A percentile compares a stretch with the other conserved stretches of the same genome.
These are phyloP conservation scores for Epichloe aotearoae DNA, from an alignment of 2,329 filamentous ascomycete genomes.

Conservation along the genomic window DNA sequence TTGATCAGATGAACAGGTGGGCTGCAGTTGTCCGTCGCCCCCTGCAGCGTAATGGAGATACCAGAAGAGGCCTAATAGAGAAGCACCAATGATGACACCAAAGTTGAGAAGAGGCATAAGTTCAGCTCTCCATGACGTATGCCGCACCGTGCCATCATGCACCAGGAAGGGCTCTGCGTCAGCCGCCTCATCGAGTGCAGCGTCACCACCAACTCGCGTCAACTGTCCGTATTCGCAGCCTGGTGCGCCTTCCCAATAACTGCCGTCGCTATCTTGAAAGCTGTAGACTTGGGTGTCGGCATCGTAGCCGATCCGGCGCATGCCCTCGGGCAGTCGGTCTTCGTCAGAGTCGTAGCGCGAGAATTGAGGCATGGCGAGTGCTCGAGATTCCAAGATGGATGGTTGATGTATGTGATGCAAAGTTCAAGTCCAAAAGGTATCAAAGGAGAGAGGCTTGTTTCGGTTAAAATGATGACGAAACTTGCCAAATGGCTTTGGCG, in stretches of 20 bases:
- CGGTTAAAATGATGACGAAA: too few species aligned
- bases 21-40: conserved; percentile 1
- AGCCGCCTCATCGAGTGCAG: conserved; percentile 12
- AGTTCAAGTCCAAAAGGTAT: too few species aligned
- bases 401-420: too few species aligned
- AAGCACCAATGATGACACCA: conserved; percentile 38
- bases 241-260: conserved; percentile 35
- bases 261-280: conserved; percentile 35
- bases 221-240: conserved; percentile 37
- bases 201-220: conserved; percentile 24
- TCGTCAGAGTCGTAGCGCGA: conserved; percentile 33
- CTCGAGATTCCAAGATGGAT: too few species aligned
- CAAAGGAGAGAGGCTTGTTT: too few species aligned
- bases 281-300: conserved; percentile 40
- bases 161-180: conserved; percentile 21
- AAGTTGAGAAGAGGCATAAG: conserved; percentile 46
- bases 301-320: conserved; percentile 42
- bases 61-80: conserved; percentile 37
- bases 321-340: conserved; percentile 40
- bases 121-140: conserved; percentile 35
- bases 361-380: conserved; percentile 26
- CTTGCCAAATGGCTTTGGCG: too few species aligned
- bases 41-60: conserved; percentile 24
- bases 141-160: conserved; percentile 11
- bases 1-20: conserved; percentile 16